A percentile compares a stretch with the other conserved stretches of the same genome.
phyloP scores from a whole-genome alignment of 805 yeast species.

The Candida saitoana region DNA sequence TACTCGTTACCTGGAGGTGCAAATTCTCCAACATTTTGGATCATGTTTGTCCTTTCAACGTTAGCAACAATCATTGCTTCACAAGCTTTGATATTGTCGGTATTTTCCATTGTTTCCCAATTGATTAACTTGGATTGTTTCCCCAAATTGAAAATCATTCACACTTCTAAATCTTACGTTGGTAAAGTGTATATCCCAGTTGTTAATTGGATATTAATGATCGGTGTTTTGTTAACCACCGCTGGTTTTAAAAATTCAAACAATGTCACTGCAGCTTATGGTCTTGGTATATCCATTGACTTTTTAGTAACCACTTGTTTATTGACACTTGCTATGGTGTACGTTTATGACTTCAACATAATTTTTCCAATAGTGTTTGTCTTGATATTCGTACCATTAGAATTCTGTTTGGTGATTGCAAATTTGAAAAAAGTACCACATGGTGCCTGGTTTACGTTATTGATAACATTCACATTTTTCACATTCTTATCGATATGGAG shows the following conservation, averaged over 20 bases:
- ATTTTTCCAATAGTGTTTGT: conserved; percentile 32
- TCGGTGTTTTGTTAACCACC: conserved; percentile 47
- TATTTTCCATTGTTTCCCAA: conserved; percentile 49
- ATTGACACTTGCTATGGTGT: conserved; percentile 40
- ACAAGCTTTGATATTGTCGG: conserved; percentile 56
- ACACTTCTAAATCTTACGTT: conserved; percentile 40
- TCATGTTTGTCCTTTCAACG: conserved; percentile 48
- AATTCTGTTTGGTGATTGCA: conserved; percentile 42
- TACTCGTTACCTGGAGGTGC: conserved; percentile 49
- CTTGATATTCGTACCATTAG: conserved; percentile 44
- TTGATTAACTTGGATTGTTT: conserved; percentile 52
- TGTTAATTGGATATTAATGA: conserved; percentile 47
- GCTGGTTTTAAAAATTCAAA: conserved; percentile 49
- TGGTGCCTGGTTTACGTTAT: conserved; percentile 62
- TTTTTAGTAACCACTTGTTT: conserved; percentile 49
- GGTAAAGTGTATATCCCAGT: conserved; percentile 54
- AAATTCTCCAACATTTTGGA: conserved; percentile 45
- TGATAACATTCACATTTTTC: conserved; percentile 38
- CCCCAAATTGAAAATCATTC: conserved; percentile 45
- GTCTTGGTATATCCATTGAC: conserved; percentile 55
- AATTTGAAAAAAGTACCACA: conserved; percentile 50
- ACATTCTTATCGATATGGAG: conserved; percentile 45
- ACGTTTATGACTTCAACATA: conserved; percentile 39
- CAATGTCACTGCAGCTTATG: conserved; percentile 57
- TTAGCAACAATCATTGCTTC: conserved; percentile 56